Conservation (phyloP, 495 filamentous ascomycete species). For the Xylaria cubensis region DNA sequence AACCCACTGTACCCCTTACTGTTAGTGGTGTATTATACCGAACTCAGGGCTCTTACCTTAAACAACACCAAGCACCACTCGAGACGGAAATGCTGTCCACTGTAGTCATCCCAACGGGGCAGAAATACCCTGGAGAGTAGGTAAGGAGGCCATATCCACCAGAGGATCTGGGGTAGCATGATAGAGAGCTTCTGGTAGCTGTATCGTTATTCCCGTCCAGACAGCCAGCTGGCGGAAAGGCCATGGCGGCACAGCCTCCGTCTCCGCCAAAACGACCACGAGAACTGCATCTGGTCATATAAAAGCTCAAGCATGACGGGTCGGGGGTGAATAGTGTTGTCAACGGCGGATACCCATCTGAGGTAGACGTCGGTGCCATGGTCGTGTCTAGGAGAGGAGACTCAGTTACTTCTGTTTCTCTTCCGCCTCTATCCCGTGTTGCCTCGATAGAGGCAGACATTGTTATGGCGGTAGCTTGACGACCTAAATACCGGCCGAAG, state of each 20-base stretch:
- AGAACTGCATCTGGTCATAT: too few relatives aligned
- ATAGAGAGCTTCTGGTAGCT: background rate
- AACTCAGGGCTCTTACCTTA: background rate
- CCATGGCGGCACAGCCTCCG: background rate
- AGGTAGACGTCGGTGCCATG: background rate
- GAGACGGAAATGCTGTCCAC: background rate
- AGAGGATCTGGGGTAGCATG: background rate
- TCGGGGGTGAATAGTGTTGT: background rate
- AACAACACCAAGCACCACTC: constrained; percentile 3
- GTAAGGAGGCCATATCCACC: background rate
- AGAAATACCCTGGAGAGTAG: constrained; percentile 4
- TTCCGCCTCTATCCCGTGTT: too few relatives aligned
- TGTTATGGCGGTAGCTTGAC: too few relatives aligned
- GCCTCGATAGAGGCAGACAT: too few relatives aligned
- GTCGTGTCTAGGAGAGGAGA: background rate
- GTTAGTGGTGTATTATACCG: background rate
- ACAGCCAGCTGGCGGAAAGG: background rate
- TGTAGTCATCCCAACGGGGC: background rate
- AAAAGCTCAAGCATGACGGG: background rate
- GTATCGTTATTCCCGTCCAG: background rate
- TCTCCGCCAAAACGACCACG: too few relatives aligned
- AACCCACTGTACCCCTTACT: background rate
- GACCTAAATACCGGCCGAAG: too few relatives aligned
- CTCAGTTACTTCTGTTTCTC: background rate
- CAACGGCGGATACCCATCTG: background rate